A percentile compares a stretch with the other conserved stretches of the same genome.
These are phyloP conservation scores for Blepharisma japonicum DNA, from an alignment of 73 alveolate species.

Conservation along the genomic window DNA sequence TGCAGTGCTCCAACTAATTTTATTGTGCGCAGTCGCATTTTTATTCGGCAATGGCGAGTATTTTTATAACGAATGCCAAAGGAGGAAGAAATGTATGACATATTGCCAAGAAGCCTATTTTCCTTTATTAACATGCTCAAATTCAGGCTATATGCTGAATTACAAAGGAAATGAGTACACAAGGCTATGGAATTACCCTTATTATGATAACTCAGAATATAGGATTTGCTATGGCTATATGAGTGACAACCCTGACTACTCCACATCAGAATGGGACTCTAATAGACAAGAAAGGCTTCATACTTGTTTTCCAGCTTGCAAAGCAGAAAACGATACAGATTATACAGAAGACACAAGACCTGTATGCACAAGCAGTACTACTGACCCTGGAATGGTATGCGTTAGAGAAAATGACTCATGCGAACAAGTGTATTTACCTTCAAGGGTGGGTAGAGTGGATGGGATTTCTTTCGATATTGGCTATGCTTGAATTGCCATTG, in stretches of 20 bases:
- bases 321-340: slow-evolving; percentile 37
- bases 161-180: slow-evolving; percentile 48
- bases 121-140: slow-evolving; percentile 46
- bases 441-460: not conserved
- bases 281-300: slow-evolving; percentile 45
- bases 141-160: slow-evolving; percentile 20
- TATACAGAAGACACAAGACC: slow-evolving; percentile 35
- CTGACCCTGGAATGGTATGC: slow-evolving; percentile 42
- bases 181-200: slow-evolving; percentile 43
- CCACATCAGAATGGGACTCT: not conserved
- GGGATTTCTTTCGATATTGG: slow-evolving; percentile 25
- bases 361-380: slow-evolving; percentile 23
- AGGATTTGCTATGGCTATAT: slow-evolving; percentile 43
- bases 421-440: slow-evolving; percentile 34
- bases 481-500: slow-evolving; percentile 39
- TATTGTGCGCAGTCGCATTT: slow-evolving; percentile 36
- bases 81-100: slow-evolving; percentile 43
- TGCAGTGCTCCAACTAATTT: slow-evolving; percentile 31
- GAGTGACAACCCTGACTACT: slow-evolving; percentile 28
- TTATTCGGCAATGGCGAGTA: slow-evolving; percentile 36
- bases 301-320: slow-evolving; percentile 60
- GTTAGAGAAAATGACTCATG: slow-evolving; percentile 45
- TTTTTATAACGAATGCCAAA: slow-evolving; percentile 41
- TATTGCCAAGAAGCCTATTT: slow-evolving; percentile 49
- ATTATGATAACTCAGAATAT: slow-evolving; percentile 26